phyloP scores from a whole-genome alignment of 257 asterid species.

The Ehretia macrophylla region DNA sequence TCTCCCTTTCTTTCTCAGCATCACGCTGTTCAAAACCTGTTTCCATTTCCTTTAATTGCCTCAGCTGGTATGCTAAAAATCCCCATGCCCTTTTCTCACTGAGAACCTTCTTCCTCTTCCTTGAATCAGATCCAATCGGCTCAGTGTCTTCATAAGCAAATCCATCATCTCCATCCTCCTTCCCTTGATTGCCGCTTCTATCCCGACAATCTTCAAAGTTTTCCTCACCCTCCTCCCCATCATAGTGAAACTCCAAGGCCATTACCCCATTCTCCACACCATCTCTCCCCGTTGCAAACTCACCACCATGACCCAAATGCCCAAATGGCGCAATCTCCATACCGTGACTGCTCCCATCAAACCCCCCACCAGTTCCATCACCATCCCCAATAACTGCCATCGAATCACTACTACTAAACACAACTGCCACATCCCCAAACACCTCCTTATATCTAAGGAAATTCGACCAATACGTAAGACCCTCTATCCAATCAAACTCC shows the following conservation, averaged over 20 bases:
- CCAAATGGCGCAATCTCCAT: constrained; percentile 64
- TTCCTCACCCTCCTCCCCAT: constrained; percentile 72
- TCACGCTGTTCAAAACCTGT: constrained; percentile 69
- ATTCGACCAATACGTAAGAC: constrained; percentile 80
- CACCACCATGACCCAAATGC: constrained; percentile 64
- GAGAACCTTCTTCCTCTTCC: constrained; percentile 64
- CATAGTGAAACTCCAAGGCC: constrained; percentile 81
- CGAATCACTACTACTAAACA: constrained; percentile 34
- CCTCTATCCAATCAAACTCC: constrained; percentile 98
- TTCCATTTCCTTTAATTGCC: constrained; percentile 71
- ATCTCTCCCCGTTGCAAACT: constrained; percentile 67
- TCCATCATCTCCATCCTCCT: constrained; percentile 50
- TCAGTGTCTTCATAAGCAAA: constrained; percentile 63
- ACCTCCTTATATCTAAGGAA: constrained; percentile 84
- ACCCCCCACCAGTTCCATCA: constrained; percentile 62
- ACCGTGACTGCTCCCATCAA: constrained; percentile 55
- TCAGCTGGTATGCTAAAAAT: constrained; percentile 58
- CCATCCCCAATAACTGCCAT: constrained; percentile 47
- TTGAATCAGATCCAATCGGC: constrained; percentile 49
- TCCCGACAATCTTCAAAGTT: constrained; percentile 37
- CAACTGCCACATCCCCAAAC: constrained; percentile 75
- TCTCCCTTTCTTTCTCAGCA: constrained; percentile 60
- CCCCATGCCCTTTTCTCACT: constrained; percentile 71
- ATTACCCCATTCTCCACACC: constrained; percentile 77
- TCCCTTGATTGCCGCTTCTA: constrained; percentile 42